Base-by-base conservation (phyloP, 2,329 filamentous ascomycete species). In the Paracoccidioides lutzii region DNA sequence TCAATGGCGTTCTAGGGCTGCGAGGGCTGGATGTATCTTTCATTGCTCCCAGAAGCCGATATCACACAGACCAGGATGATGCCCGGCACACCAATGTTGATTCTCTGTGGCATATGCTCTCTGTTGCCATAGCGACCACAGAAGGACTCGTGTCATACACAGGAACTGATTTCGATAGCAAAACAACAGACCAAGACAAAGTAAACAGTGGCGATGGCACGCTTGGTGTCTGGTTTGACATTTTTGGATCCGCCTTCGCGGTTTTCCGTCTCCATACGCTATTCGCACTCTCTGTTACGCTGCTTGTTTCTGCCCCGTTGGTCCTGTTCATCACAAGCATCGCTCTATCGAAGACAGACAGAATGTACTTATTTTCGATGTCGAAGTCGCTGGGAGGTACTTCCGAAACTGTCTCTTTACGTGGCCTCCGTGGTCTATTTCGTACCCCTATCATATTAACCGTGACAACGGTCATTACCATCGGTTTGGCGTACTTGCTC, bases 71-170 rank as follows among this genome's bases (percentile, higher is more conserved):
- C 58, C 83, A 95, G 65, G 93, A 98, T 67, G 88, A 95, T 66
- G 78, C 84, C 2, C 81, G 81, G 42, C 89, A 96, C 69, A 86
- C 90, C 1, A 77, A 70, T 55, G 66, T 69, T 57, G 75, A 79
- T 52, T 83, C 81, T 3, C 71, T 97, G 22, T 97, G 90, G 90
- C 90, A 97, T 69, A 97, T 98, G 93, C 77, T 98, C 41, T 94
- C 88, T 41, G 84, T 84, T 12, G 83, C 90, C 5, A 73, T 96
- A 30, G 81, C 83, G 5, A 93, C 90, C 0, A 82, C 88, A 28
- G 78, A 84, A 63, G 77, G 77, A 1, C 76, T 97, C 45, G 84
- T 88, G 0, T 80, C 81, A 12, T 81, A 88, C 61, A 82, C 79
- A 0, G 83, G 81, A 56, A 74, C 79, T 48, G 77, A 75, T 2